Evolutionary conservation across 306 rosid species (phyloP).

Genomic region (Medicago ruthenica): DNA sequence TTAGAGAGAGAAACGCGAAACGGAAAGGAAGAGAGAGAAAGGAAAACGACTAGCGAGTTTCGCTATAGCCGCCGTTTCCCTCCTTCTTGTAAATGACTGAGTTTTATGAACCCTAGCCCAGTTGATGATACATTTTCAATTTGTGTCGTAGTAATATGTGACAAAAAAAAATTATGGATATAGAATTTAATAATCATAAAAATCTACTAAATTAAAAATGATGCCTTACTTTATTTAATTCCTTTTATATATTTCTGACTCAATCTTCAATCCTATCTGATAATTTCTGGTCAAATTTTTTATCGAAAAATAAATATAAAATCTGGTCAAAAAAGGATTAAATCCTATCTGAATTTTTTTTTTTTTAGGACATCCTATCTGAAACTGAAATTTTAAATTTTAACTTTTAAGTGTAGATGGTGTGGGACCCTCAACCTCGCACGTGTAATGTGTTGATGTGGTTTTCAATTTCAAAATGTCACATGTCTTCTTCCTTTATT

Average conservation of each 20-base stretch:
- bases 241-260: not conserved
- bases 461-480: not conserved
- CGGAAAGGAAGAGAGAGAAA: not conserved
- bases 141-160: no score
- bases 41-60: slow-evolving; percentile 24
- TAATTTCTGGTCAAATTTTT: not conserved
- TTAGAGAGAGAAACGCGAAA: slow-evolving; percentile 29
- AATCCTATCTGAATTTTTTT: no score
- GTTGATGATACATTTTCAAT: slow-evolving; percentile 12
- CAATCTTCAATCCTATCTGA: slow-evolving; percentile 4
- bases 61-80: slow-evolving; percentile 54
- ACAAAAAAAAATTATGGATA: not conserved
- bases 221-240: slow-evolving; percentile 16
- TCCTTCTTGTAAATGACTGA: slow-evolving; percentile 35
- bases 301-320: no score
- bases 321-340: no score
- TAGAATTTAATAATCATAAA: not conserved
- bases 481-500: no score
- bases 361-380: no score
- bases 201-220: not conserved
- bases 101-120: slow-evolving; percentile 43
- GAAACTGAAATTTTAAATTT: no score
- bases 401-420: not conserved
- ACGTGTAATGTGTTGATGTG: slow-evolving; percentile 19
- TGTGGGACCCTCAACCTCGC: slow-evolving; percentile 32